phyloP scores from a whole-genome alignment of 441 rosid species.

The Corymbia calophylla region DNA sequence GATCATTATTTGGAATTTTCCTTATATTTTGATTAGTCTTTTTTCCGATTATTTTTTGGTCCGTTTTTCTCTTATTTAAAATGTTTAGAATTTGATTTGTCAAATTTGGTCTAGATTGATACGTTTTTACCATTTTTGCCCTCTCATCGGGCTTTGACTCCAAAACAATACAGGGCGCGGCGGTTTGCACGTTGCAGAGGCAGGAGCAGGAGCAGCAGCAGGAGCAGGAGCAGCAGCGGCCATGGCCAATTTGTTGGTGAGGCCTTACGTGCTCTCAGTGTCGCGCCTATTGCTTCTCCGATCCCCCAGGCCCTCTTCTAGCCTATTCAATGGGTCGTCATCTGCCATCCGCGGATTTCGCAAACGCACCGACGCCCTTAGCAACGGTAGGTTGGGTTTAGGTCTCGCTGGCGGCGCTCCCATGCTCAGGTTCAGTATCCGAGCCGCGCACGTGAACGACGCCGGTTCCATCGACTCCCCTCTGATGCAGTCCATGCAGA shows the following conservation, averaged over 20 bases:
- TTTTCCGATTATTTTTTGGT: background rate
- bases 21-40: background rate
- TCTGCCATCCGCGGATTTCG: background rate
- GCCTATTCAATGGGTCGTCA: background rate
- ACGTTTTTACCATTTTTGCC: background rate
- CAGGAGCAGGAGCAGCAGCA: too few species aligned
- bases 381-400: slow-evolving; percentile 4
- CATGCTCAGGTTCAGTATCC: slow-evolving; percentile 18
- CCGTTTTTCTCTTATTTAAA: background rate
- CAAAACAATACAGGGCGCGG: background rate
- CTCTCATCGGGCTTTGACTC: background rate
- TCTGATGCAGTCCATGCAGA: slow-evolving; percentile 82
- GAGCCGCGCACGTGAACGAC: slow-evolving; percentile 63
- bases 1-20: too few species aligned
- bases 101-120: background rate
- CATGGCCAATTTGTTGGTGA: background rate
- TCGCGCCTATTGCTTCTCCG: background rate
- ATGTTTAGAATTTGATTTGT: background rate
- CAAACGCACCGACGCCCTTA: background rate
- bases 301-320: background rate
- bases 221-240: background rate
- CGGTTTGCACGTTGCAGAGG: background rate
- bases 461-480: slow-evolving; percentile 78
- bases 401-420: slow-evolving; percentile 11
- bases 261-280: background rate